Percentiles rank a stretch among this genome's conserved stretches.
These are phyloP conservation scores for Kalanchoe fedtschenkoi DNA, from an alignment of 164 flowering plant species.

Conservation along the genomic window DNA sequence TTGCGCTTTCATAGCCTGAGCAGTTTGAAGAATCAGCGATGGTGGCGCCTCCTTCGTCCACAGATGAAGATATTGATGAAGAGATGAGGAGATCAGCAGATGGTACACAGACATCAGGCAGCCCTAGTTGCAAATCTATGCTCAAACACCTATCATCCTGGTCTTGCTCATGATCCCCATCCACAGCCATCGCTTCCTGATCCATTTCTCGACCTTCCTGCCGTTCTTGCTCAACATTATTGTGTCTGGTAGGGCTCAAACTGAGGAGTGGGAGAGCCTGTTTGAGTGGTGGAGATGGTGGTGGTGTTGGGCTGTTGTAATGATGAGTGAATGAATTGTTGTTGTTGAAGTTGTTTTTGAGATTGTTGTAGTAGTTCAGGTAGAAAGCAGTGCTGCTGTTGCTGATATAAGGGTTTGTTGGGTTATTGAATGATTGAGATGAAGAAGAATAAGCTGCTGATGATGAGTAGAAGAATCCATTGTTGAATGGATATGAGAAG, in stretches of 20 bases:
- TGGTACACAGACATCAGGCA: slow-evolving; percentile 31
- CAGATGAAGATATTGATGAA: not conserved
- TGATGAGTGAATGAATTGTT: not conserved
- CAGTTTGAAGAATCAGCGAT: slow-evolving; percentile 4
- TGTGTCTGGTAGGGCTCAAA: slow-evolving; percentile 48
- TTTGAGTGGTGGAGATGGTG: slow-evolving; percentile 71
- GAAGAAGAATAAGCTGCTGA: slow-evolving; percentile 14
- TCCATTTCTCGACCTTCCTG: not conserved
- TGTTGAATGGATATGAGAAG: not conserved
- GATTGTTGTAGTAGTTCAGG: slow-evolving; percentile 11
- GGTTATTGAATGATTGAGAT: slow-evolving; percentile 19
- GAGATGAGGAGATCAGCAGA: slow-evolving; percentile 24
- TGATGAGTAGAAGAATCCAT: not conserved
- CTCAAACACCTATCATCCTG: slow-evolving; percentile 32
- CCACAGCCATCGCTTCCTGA: slow-evolving; percentile 19
- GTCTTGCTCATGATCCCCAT: slow-evolving; percentile 12
- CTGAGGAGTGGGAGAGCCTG: slow-evolving; percentile 81
- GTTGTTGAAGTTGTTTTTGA: slow-evolving; percentile 8
- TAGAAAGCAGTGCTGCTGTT: slow-evolving; percentile 8
- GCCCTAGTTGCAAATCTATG: slow-evolving; percentile 62
- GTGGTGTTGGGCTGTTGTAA: slow-evolving; percentile 16
- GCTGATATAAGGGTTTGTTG: slow-evolving; percentile 18
- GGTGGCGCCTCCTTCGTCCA: not conserved
- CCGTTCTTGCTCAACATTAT: slow-evolving; percentile 7
- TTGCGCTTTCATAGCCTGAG: slow-evolving; percentile 21